Base-by-base conservation (phyloP, 225 moss, liverwort and hornwort species). In the Pseudoscleropodium purum region DNA sequence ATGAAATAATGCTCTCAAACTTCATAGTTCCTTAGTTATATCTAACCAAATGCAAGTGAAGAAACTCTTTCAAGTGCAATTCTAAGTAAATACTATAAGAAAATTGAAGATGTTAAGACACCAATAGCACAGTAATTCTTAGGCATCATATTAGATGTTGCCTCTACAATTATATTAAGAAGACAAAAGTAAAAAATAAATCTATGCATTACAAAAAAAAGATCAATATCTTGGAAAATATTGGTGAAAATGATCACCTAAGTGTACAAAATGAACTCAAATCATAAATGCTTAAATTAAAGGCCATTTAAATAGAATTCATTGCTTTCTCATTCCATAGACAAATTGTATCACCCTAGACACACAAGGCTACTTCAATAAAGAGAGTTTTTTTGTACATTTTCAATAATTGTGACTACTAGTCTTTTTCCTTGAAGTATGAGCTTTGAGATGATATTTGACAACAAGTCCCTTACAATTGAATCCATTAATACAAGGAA, bases 371-470 rank as follows among this genome's bases (percentile, higher is more conserved):
- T 36, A 85, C 43, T 85, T 57, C 20, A 39, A 67, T 84, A 85
- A 85, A 76, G 68, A 87, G 81, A 69, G 80, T 79, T 36, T 47
- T 67, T 81, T 74, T 75, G 30, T 23, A 67, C 51, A 90, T 77
- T 30, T 30, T 85, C 76, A 90, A 93, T 41, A 2, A 72, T 26
- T 1, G 2, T 72, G 5, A 39, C 72, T 41, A 41, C 5, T 2
- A 18, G 7, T 26, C 8, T 34, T 29, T 94, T 88, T 93, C 89
- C 89, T 93, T 93, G 79, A 91, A 93, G 34, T 91, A 75, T 92
- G 89, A 45, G 92, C 91, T 84, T 88, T 18, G 3, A 36, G 36
- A 36, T 66, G 18, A 66, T 36, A 3, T 34, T 18, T 5, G 5
- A 66, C 2, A 18, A 0, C 2, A 2, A 18, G 8, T 34, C 19